Conservation (phyloP, 495 filamentous ascomycete species). For the Chaetomium tenue region DNA sequence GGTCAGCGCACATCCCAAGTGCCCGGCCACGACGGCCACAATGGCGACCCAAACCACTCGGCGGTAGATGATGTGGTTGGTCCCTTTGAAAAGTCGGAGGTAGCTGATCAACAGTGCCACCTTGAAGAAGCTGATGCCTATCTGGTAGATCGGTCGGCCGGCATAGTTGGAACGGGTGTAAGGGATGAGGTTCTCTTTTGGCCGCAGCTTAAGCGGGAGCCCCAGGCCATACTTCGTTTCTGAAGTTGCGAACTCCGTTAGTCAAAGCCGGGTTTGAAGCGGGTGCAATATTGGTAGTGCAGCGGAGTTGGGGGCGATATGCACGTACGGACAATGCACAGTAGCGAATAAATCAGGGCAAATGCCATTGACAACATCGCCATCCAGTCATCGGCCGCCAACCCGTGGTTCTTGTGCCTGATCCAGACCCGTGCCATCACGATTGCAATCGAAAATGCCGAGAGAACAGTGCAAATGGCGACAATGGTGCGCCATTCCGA, state of each 20-base stretch:
- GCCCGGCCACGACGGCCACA: slow-evolving; percentile 43
- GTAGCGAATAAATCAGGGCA: slow-evolving; percentile 48
- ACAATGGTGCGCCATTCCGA: slow-evolving; percentile 34
- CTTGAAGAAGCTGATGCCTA: slow-evolving; percentile 60
- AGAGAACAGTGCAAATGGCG: slow-evolving; percentile 28
- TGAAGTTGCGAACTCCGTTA: slow-evolving; percentile 20
- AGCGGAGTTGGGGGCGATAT: background rate
- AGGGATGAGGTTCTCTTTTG: slow-evolving; percentile 38
- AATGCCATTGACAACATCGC: slow-evolving; percentile 37
- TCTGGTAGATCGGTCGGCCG: slow-evolving; percentile 58
- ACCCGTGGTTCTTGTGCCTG: slow-evolving; percentile 27
- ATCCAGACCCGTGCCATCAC: slow-evolving; percentile 31
- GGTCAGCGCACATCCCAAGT: slow-evolving; percentile 50
- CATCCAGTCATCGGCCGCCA: slow-evolving; percentile 36
- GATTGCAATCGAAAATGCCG: slow-evolving; percentile 23
- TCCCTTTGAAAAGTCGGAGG: slow-evolving; percentile 52
- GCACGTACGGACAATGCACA: slow-evolving; percentile 53
- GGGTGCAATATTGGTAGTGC: background rate
- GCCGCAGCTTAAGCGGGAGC: slow-evolving; percentile 44
- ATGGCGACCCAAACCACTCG: slow-evolving; percentile 51
- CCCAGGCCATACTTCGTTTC: slow-evolving; percentile 56
- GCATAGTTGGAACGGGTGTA: slow-evolving; percentile 56
- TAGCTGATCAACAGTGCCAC: slow-evolving; percentile 58
- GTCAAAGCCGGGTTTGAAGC: background rate
- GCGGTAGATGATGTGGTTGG: slow-evolving; percentile 47